phyloP scores from a whole-genome alignment of 441 rosid genomes.

The Macaranga tanarius region DNA sequence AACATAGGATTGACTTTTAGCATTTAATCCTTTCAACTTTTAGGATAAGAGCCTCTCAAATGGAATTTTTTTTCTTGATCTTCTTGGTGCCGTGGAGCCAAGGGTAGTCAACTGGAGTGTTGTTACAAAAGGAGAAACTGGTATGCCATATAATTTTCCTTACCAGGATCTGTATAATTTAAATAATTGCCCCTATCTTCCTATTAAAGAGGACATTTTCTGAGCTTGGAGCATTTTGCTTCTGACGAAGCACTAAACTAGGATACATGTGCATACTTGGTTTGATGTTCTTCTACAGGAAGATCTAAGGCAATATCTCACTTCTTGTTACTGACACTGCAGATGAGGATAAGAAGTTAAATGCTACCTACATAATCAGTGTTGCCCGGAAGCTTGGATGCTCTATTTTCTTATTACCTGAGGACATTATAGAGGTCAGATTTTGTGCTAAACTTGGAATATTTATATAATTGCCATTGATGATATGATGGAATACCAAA shows the following conservation, averaged over 20 bases:
- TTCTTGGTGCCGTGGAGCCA: constrained; percentile 83
- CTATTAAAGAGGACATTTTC: not conserved
- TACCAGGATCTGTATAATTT: not conserved
- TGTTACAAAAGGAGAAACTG: constrained; percentile 80
- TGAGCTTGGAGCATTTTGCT: constrained; percentile 10
- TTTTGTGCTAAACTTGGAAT: not conserved
- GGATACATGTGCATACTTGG: constrained; percentile 1
- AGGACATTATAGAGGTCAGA: constrained; percentile 90
- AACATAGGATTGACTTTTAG: constrained; percentile 4
- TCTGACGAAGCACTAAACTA: not conserved
- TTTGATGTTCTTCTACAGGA: not conserved
- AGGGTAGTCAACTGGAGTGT: constrained; percentile 96
- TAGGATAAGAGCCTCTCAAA: constrained; percentile 81
- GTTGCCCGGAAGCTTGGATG: constrained; percentile 98
- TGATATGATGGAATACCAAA: not conserved
- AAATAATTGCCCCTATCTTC: not conserved
- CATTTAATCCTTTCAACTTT: constrained; percentile 11
- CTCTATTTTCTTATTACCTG: constrained; percentile 95
- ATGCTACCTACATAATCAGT: constrained; percentile 92
- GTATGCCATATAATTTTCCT: constrained; percentile 28
- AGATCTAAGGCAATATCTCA: constrained; percentile 1
- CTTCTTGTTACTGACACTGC: constrained; percentile 34
- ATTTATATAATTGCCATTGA: not conserved
- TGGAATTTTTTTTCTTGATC: constrained; percentile 91
- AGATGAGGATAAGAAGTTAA: constrained; percentile 94